These are phyloP conservation scores for Singerocomus rubriflavus DNA, from an alignment of 1,284 basidiomycete species.

Conservation along the genomic window DNA sequence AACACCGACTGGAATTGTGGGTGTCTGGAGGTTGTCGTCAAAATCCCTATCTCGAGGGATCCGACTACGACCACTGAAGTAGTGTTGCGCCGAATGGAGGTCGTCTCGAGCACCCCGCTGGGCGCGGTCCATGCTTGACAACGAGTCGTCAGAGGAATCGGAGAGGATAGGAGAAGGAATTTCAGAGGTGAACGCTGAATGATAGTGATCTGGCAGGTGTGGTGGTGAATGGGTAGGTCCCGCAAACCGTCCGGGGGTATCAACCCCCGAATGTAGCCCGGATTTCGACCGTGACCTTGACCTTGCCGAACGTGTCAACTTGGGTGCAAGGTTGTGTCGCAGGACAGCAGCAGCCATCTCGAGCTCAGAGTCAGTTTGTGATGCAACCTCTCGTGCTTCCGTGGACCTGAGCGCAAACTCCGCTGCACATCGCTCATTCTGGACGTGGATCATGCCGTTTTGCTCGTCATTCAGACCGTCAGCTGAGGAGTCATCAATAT, in stretches of 20 bases:
- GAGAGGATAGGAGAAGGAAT: constrained; percentile 45
- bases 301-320: constrained; percentile 35
- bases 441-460: constrained; percentile 15
- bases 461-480: constrained; percentile 42
- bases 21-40: constrained; percentile 53
- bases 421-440: constrained; percentile 19
- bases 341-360: constrained; percentile 38
- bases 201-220: constrained; percentile 18
- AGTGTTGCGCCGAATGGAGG: constrained; percentile 44
- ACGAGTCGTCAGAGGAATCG: constrained; percentile 34
- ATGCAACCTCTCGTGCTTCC: constrained; percentile 34
- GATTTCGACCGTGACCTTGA: constrained; percentile 45
- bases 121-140: constrained; percentile 26
- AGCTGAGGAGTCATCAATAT: constrained; percentile 84
- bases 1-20: constrained; percentile 47
- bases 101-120: constrained; percentile 54
- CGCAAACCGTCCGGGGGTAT: constrained; percentile 76
- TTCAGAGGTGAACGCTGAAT: constrained; percentile 9
- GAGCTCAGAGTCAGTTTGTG: constrained; percentile 30
- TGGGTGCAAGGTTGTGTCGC: constrained; percentile 31
- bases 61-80: constrained; percentile 47
- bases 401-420: constrained; percentile 20
- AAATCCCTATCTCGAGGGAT: constrained; percentile 56
- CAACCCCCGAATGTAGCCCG: constrained; percentile 58
- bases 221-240: constrained; percentile 61